Evolutionary conservation across 805 yeast genomes (phyloP).

Genomic region (Myxozyma neotropica): DNA sequence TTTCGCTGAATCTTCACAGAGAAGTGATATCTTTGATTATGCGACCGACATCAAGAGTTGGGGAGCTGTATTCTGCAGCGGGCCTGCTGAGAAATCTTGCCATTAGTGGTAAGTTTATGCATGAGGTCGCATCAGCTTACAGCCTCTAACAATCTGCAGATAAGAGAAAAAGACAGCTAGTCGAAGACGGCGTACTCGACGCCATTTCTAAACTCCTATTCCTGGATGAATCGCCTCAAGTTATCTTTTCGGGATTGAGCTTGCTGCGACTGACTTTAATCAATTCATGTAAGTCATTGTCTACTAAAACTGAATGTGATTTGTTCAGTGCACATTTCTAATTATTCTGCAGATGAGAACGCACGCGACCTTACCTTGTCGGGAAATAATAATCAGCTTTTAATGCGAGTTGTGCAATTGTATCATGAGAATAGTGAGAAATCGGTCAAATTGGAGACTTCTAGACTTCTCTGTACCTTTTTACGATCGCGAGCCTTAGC

Average conservation of each 20-base stretch:
- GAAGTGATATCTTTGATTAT: not conserved
- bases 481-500: constrained; percentile 4
- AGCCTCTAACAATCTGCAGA: not conserved
- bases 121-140: not conserved
- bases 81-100: constrained; percentile 17
- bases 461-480: constrained; percentile 7
- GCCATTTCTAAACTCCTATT: not conserved
- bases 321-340: not conserved
- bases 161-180: constrained; percentile 1
- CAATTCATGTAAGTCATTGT: constrained; percentile 10
- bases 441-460: constrained; percentile 9
- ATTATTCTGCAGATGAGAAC: not conserved
- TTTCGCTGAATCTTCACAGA: not conserved
- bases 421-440: not conserved
- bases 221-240: constrained; percentile 10
- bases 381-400: not conserved
- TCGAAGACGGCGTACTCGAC: not conserved
- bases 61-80: constrained; percentile 15
- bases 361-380: not conserved
- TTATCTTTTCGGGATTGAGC: constrained; percentile 8
- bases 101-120: constrained; percentile 6
- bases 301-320: too few relatives aligned
- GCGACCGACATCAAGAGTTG: not conserved
- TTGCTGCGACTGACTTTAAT: constrained; percentile 1
- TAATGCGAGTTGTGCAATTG: not conserved